Evolutionary conservation across 352 stramenopile species (phyloP), one percentile per base, ranked within the genome.

Genomic region (Aphanomyces cochlioides): DNA sequence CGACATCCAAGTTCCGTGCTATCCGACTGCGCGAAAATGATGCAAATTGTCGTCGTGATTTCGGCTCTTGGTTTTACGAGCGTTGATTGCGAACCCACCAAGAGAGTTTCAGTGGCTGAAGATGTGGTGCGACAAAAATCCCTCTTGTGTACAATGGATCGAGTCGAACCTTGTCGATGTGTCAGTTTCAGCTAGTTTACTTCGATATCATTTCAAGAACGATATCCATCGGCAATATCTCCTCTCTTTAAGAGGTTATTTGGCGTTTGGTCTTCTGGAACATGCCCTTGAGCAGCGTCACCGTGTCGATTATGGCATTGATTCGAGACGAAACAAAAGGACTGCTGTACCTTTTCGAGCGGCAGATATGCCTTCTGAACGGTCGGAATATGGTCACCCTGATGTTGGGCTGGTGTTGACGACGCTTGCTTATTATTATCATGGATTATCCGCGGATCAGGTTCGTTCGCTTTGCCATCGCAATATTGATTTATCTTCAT

Each of bases 301-400:
- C 60, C 77, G 90, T 15, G 89, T 96, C 0, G 72, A 91, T 45
- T 97, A 86, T 74, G 90, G 90, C 0, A 72, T 96, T 50, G 47
- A 74, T 6, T 57, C 66, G 40, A 69, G 70, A 0, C 72, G 75
- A 0, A 84, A 85, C 36, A 96, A 96, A 70, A 75, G 77, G 17
- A 77, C 97, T 21, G 90, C 87, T 7, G 87, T 98, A 15, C 92
- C 90, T n/a, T 97, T 96, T 66, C 78, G 82, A 66, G 89, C 83
- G 15, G 86, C 86, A 3, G 89, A 96, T 73, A 85, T 93, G 8
- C 90, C 89, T 7, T 82, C 84, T 4, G 80, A 93, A 37, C 76
- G 89, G 3, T 84, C 83, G 4, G 92, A 98, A 71, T 97, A 95
- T 76, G 90, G 84, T 48, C 90, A 97, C 56, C 92, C 90, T 12